Evolutionary conservation across 176 grass and related monocot species (phyloP).

Genomic region (Bolboschoenus planiculmis): DNA sequence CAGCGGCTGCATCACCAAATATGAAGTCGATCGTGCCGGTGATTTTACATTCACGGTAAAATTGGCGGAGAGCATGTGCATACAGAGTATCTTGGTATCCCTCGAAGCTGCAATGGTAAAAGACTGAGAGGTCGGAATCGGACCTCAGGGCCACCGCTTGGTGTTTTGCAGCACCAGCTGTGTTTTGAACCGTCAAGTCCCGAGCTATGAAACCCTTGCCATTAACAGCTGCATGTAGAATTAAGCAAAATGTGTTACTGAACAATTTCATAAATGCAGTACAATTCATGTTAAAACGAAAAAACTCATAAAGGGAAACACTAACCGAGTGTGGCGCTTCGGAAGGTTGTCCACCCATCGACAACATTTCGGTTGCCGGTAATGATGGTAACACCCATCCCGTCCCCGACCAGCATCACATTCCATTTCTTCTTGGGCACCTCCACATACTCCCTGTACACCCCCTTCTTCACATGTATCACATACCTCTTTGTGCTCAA

Average conservation of each 20-base stretch:
- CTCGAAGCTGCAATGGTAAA: constrained; percentile 67
- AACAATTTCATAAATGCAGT: background rate
- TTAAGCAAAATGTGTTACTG: background rate
- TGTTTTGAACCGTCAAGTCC: constrained; percentile 77
- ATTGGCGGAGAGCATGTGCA: constrained; percentile 80
- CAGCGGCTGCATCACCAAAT: constrained; percentile 75
- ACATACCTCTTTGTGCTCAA: constrained; percentile 38
- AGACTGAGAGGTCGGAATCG: constrained; percentile 71
- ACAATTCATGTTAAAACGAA: background rate
- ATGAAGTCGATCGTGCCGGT: constrained; percentile 77
- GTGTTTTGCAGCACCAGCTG: constrained; percentile 51
- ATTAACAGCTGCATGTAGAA: constrained; percentile 25
- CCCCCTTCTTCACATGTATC: constrained; percentile 66
- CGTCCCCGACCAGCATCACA: constrained; percentile 70
- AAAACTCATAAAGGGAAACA: background rate
- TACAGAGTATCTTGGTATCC: constrained; percentile 95
- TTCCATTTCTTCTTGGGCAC: constrained; percentile 85
- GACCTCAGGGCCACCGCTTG: constrained; percentile 81
- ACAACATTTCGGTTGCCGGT: constrained; percentile 47
- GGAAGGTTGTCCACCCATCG: constrained; percentile 57
- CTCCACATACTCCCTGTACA: constrained; percentile 75
- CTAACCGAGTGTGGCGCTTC: constrained; percentile 76
- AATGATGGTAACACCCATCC: constrained; percentile 60
- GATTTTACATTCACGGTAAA: constrained; percentile 68
- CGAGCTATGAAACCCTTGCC: constrained; percentile 66